phyloP scores from a whole-genome alignment of 495 filamentous ascomycete genomes.

The Talaromyces trachyspermus region DNA sequence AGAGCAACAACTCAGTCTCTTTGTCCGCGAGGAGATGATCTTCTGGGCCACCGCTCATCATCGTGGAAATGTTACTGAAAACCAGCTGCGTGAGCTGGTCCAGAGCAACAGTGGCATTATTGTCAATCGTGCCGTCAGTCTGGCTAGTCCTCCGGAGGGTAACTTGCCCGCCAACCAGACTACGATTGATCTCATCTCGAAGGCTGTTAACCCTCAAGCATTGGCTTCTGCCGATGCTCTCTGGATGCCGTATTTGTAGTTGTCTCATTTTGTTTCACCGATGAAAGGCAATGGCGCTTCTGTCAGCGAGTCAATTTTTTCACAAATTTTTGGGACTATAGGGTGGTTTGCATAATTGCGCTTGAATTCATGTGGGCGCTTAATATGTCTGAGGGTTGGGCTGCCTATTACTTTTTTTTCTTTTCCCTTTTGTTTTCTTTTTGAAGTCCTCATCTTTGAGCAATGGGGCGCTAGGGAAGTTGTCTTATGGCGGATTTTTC shows the following conservation, averaged over 20 bases:
- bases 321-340: no score
- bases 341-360: no score
- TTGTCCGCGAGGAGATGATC: constrained; percentile 95
- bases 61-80: constrained; percentile 55
- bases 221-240: constrained; percentile 78
- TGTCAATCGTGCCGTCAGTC: constrained; percentile 76
- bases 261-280: background rate
- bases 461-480: no score
- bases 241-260: constrained; percentile 94
- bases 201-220: constrained; percentile 79
- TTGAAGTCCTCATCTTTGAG: no score
- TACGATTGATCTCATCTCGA: constrained; percentile 81
- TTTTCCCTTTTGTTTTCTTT: no score
- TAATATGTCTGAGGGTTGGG: no score
- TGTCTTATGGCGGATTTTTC: no score
- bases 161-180: constrained; percentile 92
- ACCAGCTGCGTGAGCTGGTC: constrained; percentile 75
- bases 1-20: constrained; percentile 85
- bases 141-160: constrained; percentile 58
- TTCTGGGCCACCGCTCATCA: constrained; percentile 90
- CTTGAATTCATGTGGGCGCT: no score
- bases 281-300: no score
- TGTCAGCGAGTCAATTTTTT: no score
- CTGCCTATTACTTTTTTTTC: no score
- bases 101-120: constrained; percentile 83